Conservation (phyloP, 2,329 filamentous ascomycete genomes). For the Ascochyta rabiei region DNA sequence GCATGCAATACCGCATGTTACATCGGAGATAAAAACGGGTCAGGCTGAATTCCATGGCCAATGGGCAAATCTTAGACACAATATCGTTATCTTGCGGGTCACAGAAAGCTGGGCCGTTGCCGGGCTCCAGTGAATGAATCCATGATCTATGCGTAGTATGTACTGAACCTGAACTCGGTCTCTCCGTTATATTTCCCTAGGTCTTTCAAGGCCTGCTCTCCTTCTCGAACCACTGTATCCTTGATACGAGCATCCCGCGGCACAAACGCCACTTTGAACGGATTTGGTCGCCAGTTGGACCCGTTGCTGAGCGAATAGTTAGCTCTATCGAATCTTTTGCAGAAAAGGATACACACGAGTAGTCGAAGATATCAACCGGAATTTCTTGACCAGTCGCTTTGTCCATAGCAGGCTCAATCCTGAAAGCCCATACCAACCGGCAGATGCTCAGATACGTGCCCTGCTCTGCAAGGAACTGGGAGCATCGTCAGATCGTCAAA, state of each 20-base stretch:
- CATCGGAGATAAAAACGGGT: too few species aligned
- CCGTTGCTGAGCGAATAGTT: constrained; percentile 52
- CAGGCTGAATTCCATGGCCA: too few species aligned
- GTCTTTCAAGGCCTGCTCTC: constrained; percentile 57
- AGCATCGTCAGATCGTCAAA: too few species aligned
- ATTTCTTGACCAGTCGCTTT: constrained; percentile 51
- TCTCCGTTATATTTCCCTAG: constrained; percentile 60
- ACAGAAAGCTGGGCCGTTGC: too few species aligned
- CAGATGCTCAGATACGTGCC: constrained; percentile 64
- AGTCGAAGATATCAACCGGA: constrained; percentile 63
- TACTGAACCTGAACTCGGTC: constrained; percentile 51
- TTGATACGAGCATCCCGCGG: constrained; percentile 56
- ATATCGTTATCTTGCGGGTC: too few species aligned
- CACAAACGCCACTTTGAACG: constrained; percentile 60
- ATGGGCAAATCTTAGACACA: too few species aligned
- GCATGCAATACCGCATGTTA: too few species aligned
- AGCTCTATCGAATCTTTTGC: too few species aligned
- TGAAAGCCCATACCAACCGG: constrained; percentile 63
- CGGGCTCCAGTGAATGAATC: too few species aligned
- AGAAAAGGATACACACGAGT: constrained; percentile 47
- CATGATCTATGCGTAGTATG: too few species aligned
- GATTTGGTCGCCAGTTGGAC: constrained; percentile 62
- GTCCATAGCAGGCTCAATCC: constrained; percentile 52
- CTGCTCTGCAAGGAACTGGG: constrained; percentile 61
- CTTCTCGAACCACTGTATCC: constrained; percentile 59